These are phyloP conservation scores for Penicillium sp. DNA, from an alignment of 2,329 filamentous ascomycete species.

Conservation along the genomic window DNA sequence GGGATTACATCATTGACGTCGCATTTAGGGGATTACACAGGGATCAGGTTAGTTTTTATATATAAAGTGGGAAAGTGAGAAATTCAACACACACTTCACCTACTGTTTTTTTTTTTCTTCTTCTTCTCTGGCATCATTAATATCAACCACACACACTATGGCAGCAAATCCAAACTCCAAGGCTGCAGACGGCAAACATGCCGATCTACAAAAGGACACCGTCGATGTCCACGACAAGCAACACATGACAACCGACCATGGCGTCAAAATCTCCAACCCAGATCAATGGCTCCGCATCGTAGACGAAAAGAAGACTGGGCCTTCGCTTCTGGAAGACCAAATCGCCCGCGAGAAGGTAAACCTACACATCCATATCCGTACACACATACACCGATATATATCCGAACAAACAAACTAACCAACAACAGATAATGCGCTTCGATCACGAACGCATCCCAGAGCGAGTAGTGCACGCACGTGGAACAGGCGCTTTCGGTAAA, in stretches of 20 bases:
- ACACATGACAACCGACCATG: slow-evolving; percentile 73
- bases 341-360: slow-evolving; percentile 72
- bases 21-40: not conserved
- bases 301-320: slow-evolving; percentile 64
- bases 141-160: slow-evolving; percentile 13
- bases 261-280: slow-evolving; percentile 69
- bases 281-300: slow-evolving; percentile 75
- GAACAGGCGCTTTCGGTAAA: slow-evolving; percentile 63
- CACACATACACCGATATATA: not conserved
- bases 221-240: slow-evolving; percentile 59
- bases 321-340: slow-evolving; percentile 68
- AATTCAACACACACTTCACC: not conserved
- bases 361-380: too few species aligned
- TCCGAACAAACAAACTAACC: not conserved
- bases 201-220: slow-evolving; percentile 60
- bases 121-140: not conserved
- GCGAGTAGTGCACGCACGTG: slow-evolving; percentile 66
- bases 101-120: not conserved
- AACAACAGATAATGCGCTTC: slow-evolving; percentile 58
- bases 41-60: not conserved
- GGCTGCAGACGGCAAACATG: slow-evolving; percentile 50
- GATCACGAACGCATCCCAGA: slow-evolving; percentile 73
- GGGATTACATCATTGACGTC: slow-evolving; percentile 18
- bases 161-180: slow-evolving; percentile 11
- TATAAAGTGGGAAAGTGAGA: not conserved